Conservation (phyloP, 2,329 filamentous ascomycete genomes). For the Blastomyces parvus region DNA sequence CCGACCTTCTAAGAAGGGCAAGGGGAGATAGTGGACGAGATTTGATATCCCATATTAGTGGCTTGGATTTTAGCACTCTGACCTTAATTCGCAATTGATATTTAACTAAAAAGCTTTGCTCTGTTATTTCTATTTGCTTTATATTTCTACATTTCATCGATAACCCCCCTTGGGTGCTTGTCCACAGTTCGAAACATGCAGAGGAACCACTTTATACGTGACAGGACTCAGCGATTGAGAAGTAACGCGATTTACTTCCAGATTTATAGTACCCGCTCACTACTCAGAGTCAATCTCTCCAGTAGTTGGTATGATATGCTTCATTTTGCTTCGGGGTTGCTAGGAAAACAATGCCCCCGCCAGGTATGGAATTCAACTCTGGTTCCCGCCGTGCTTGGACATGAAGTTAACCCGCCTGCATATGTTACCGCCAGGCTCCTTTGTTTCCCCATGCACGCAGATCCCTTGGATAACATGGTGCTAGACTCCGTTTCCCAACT, state of each 20-base stretch:
- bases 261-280: neutral
- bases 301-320: neutral
- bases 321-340: neutral
- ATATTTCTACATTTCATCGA: neutral
- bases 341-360: neutral
- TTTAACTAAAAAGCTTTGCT: neutral
- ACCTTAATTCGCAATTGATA: neutral
- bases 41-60: constrained; percentile 2
- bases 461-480: neutral
- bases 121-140: neutral
- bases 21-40: neutral
- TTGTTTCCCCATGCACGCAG: neutral
- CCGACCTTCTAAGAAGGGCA: constrained; percentile 56
- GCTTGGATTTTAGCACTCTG: neutral
- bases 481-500: neutral
- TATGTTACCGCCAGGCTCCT: neutral
- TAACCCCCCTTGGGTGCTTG: neutral
- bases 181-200: neutral
- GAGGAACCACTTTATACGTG: neutral
- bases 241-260: neutral
- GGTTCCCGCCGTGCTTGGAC: neutral
- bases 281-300: neutral
- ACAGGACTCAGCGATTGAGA: neutral
- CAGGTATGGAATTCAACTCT: neutral
- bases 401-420: neutral